Evolutionary conservation across 140 eudicot genomes (phyloP), one percentile per base, ranked within the genome.

Genomic region (Bidens hawaiensis): DNA sequence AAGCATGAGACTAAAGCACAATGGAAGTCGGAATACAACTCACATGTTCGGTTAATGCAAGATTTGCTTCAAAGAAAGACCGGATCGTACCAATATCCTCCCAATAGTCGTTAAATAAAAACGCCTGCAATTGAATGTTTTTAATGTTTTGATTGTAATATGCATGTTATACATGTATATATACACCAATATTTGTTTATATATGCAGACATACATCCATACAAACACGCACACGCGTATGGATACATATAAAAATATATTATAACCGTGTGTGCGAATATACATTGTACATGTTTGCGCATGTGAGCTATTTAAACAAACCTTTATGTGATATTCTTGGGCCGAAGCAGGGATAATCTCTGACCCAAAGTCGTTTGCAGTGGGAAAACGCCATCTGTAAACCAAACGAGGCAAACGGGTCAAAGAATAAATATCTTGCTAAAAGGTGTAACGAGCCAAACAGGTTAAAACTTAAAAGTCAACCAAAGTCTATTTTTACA

Each of bases 331-430:
- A 81, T 80, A 85, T 72, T 91, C 98, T 59, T 49, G 60, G 55
- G 95, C 95, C 38, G 99, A 88, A 60, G 95, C 96, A 59, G 99
- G 99, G 65, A 93, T 93, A 14, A 93, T 85, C 78, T 93, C 99
- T 65, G 95, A 88, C 67, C 99, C 99, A 12, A 93, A 93, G 72
- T 93, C 99, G 75, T 93, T 93, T 45, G 99, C 85, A 7, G 96
- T 88, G 7, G 99, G 99, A 54, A 91, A 93, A 45, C 98, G 96
- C 98, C 98, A 91, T 74, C 98, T 91, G 79, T 15, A 68, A 68
- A 42, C 3, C n/a, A 10, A 8, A 40, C 15, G 46, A 13, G 46
- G 10, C 4, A 13, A 40, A 40, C 13, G 46, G 46, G 46, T 40
- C 46, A 40, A 40, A 40, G 2, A 11, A 40, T 9, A 30, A 30